Base-by-base conservation (phyloP, 2,329 filamentous ascomycete genomes). In the Arthrobotrys iridis region DNA sequence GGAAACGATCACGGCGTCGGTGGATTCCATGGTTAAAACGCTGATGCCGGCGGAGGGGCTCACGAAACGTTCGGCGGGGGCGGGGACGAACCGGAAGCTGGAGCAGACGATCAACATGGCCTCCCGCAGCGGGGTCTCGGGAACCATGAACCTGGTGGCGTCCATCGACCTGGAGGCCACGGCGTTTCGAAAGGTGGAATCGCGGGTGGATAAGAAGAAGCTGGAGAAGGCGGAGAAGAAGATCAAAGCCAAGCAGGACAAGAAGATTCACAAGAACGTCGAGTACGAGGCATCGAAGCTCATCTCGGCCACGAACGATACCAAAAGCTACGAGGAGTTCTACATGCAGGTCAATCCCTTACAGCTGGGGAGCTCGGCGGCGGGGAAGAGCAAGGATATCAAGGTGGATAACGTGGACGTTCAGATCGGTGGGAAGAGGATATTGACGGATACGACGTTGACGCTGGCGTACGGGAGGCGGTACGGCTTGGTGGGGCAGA, bases 341-440 rank as follows among this genome's bases (percentile, higher is more conserved):
- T 99, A 96, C 87, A 98, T 99, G 95, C 91, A 93, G 63, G 95
- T 99, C 85, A 99, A 99, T 83, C 95, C 95, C 76, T 87, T 99
- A 77, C 94, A 98, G 82, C 81, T 98, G 75, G 94, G 93, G 64
- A 84, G 86, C 20, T 89, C 86, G 78, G 83, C 87, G 67, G 83
- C 89, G 73, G 87, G 89, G 30, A 99, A 98, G 89, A 97, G 93
- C 83, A 99, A 99, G 86, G 95, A 99, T 82, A 93, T 99, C 86
- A 99, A 98, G 85, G 86, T 99, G 79, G 95, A 99, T 83, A 93
- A 92, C 79, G 93, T 97, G 81, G 95, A 99, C 83, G 91, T 99
- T 64, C 91, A 93, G 45, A 97, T 99, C 80, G 89, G 92, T 77
- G 94, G 94, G 67, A 87, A 88, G 80, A 90, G 95, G 74, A 99